These are phyloP conservation scores for Mycena rebaudengoi DNA, from an alignment of 768 basidiomycete species.

Conservation along the genomic window DNA sequence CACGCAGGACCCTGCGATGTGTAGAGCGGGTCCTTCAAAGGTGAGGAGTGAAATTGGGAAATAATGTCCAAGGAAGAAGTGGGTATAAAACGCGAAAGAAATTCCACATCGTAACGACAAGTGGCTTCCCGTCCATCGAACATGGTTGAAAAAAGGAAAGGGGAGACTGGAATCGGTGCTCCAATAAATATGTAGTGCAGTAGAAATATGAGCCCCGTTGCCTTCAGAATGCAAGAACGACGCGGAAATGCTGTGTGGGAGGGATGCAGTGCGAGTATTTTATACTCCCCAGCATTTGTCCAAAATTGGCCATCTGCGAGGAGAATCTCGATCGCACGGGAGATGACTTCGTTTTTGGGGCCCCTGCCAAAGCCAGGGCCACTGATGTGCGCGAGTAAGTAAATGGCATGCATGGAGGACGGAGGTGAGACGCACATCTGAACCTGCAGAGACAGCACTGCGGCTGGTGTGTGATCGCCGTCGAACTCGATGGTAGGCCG, in stretches of 20 bases:
- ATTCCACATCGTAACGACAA: no score
- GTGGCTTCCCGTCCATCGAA: constrained; percentile 4
- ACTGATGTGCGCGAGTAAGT: not conserved
- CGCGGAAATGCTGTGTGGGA: not conserved
- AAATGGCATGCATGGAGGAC: not conserved
- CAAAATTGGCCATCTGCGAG: not conserved
- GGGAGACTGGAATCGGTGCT: not conserved
- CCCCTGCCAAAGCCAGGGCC: not conserved
- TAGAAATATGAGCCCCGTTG: not conserved
- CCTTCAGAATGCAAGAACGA: not conserved
- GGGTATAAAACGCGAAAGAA: no score
- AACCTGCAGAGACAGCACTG: not conserved
- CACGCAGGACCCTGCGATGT: no score
- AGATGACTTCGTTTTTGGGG: not conserved
- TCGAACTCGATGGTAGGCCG: not conserved
- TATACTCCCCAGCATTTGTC: not conserved
- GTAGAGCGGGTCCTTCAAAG: no score
- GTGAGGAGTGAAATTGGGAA: no score
- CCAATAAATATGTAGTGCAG: not conserved
- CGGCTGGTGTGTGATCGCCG: not conserved
- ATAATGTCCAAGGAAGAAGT: no score
- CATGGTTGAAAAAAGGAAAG: not conserved
- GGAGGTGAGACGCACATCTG: not conserved
- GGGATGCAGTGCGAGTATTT: constrained; percentile 1
- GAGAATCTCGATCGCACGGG: not conserved